phyloP scores from a whole-genome alignment of 257 asterid genomes.

The Nicotiana otophora region DNA sequence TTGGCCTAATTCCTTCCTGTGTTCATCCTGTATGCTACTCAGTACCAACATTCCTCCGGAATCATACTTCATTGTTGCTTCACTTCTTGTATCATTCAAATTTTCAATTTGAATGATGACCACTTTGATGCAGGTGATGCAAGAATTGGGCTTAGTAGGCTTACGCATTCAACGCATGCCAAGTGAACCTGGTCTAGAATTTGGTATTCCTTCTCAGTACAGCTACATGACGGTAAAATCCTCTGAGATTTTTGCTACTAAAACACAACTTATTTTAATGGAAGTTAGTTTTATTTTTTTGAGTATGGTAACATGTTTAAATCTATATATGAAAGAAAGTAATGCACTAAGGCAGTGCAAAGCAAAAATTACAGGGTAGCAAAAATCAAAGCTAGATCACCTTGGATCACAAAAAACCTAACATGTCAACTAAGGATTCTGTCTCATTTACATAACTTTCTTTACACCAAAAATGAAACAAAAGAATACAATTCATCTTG shows the following conservation, averaged over 20 bases:
- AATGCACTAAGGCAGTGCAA: too few relatives aligned
- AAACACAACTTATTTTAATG: neutral
- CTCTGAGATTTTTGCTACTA: neutral
- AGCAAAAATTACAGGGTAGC: too few relatives aligned
- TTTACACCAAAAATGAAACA: too few relatives aligned
- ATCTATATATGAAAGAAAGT: too few relatives aligned
- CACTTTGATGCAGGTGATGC: constrained; percentile 72
- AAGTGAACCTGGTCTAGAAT: constrained; percentile 69
- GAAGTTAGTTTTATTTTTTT: neutral
- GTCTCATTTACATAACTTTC: too few relatives aligned
- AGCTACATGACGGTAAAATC: constrained; percentile 79
- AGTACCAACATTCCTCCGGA: neutral
- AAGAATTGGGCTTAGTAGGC: constrained; percentile 86
- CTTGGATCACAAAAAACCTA: too few relatives aligned
- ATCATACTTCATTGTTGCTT: neutral
- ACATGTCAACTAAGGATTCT: too few relatives aligned
- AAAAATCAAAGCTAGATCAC: too few relatives aligned
- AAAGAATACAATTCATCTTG: too few relatives aligned
- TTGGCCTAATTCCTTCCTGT: constrained; percentile 88
- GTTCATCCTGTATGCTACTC: constrained; percentile 77
- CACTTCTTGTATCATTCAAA: neutral
- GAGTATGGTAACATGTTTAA: too few relatives aligned
- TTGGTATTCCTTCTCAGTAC: constrained; percentile 94
- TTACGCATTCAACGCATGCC: constrained; percentile 97
- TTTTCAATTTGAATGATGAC: neutral